Conservation (phyloP, 2,329 filamentous ascomycete species). For the Alternaria sp. region DNA sequence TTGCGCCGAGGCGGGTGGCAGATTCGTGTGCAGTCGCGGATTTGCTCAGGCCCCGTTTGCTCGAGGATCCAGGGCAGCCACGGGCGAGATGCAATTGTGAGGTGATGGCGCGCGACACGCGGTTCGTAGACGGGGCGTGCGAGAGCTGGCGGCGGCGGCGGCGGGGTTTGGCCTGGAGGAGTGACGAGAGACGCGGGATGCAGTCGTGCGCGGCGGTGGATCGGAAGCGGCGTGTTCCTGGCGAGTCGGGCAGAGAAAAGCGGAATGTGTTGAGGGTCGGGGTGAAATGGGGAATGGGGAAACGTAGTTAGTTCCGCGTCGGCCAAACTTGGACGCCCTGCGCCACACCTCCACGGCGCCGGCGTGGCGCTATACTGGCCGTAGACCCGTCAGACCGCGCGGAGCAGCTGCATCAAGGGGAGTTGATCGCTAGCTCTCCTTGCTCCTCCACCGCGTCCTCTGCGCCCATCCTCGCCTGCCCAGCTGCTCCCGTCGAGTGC, state of each 20-base stretch:
- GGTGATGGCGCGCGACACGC: not conserved
- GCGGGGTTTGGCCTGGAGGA: not conserved
- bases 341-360: constrained; percentile 11
- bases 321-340: constrained; percentile 1
- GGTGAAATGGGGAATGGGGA: constrained; percentile 11
- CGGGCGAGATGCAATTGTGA: not conserved
- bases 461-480: not conserved
- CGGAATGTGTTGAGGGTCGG: constrained; percentile 2
- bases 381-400: not conserved
- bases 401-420: not conserved
- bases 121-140: constrained; percentile 6
- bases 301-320: constrained; percentile 18
- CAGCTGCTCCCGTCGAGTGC: not conserved
- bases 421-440: not conserved
- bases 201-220: not conserved
- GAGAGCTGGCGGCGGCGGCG: not conserved
- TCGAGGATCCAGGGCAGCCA: not conserved
- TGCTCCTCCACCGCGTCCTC: not conserved
- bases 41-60: not conserved
- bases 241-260: not conserved
- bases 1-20: not conserved
- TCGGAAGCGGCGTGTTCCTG: not conserved
- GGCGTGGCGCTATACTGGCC: constrained; percentile 10
- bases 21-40: not conserved
- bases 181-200: not conserved